These are phyloP conservation scores for Tetrapisispora phaffii DNA, from an alignment of 805 yeast genomes.

Conservation along the genomic window DNA sequence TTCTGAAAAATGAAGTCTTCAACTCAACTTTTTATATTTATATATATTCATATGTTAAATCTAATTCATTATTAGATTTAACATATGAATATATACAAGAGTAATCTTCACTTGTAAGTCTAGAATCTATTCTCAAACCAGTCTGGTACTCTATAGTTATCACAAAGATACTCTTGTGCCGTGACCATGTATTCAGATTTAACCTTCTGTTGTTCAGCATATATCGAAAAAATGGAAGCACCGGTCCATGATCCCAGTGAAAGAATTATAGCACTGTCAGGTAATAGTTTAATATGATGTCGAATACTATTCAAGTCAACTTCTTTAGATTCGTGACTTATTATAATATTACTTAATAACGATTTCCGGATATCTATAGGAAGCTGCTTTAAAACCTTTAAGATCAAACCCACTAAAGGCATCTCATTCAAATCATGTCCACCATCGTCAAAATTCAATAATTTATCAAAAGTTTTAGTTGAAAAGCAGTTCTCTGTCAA, in stretches of 20 bases:
- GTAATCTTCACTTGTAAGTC: no score
- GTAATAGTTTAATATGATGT: neutral
- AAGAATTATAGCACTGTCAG: neutral
- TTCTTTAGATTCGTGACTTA: neutral
- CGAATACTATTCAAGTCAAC: neutral
- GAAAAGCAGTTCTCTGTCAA: neutral
- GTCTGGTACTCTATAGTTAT: neutral
- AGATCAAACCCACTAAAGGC: neutral
- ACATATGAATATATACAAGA: no score
- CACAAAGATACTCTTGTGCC: neutral
- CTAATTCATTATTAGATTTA: no score
- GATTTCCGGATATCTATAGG: slow-evolving; percentile 2
- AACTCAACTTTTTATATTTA: no score
- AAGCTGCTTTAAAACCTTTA: neutral
- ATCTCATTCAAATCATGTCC: neutral
- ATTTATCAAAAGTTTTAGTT: neutral
- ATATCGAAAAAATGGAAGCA: slow-evolving; percentile 1
- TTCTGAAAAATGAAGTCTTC: no score
- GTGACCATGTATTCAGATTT: neutral
- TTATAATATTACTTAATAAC: slow-evolving; percentile 1
- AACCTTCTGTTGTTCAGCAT: neutral
- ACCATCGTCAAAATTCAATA: neutral
- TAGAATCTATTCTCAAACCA: slow-evolving; percentile 1
- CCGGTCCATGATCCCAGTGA: slow-evolving; percentile 2
- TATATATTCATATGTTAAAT: no score